A percentile compares a stretch with the other conserved stretches of the same genome.
Conservation (phyloP, 768 basidiomycete genomes). For the Suillus discolor region DNA sequence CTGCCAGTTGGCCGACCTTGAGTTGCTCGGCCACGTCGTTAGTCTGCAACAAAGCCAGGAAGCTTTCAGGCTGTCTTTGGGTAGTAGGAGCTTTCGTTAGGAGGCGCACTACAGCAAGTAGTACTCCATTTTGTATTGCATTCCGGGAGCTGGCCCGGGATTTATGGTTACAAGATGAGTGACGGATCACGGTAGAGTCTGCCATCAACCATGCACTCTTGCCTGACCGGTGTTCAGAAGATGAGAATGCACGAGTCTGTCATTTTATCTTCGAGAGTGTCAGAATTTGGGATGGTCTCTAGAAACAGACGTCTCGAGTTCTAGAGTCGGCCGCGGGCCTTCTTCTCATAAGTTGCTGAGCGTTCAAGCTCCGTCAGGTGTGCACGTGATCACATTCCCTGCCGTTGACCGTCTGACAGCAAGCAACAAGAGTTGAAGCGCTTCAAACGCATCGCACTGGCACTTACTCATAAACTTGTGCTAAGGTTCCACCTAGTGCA, state of each 20-base stretch:
- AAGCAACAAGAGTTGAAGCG: neutral
- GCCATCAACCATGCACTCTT: neutral
- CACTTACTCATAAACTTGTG: neutral
- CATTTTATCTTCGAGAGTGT: neutral
- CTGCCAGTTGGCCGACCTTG: slow-evolving; percentile 60
- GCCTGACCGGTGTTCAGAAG: neutral
- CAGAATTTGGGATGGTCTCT: no score
- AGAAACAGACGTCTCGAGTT: no score
- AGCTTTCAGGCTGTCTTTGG: slow-evolving; percentile 44
- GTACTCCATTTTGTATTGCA: neutral
- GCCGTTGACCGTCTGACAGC: no score
- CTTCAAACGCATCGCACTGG: no score
- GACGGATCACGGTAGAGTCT: neutral
- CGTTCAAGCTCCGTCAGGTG: no score
- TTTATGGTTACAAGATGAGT: neutral
- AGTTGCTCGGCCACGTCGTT: slow-evolving; percentile 87
- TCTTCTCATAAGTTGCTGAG: no score
- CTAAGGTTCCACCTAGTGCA: neutral
- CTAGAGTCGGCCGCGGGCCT: no score
- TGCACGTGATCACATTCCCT: neutral
- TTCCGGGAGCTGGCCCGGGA: neutral
- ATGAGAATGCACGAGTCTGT: neutral
- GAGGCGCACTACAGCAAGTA: slow-evolving; percentile 15
- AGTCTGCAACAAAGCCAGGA: slow-evolving; percentile 85
- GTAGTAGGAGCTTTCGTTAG: slow-evolving; percentile 28